phyloP scores from a whole-genome alignment of 2,329 filamentous ascomycete species.

The Stromatinia cepivora region DNA sequence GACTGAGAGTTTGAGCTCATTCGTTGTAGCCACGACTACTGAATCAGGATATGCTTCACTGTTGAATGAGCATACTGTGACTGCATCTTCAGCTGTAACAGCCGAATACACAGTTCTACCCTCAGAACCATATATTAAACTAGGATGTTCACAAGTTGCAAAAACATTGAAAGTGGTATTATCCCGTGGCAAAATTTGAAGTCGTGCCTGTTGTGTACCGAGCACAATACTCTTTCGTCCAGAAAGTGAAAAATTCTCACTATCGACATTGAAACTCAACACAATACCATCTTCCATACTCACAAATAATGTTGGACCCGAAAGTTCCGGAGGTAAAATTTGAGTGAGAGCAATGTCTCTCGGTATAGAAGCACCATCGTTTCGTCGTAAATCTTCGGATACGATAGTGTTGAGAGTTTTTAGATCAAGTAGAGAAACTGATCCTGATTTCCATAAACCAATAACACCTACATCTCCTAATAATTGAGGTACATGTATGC shows the following conservation, averaged over 20 bases:
- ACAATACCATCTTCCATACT: constrained; percentile 93
- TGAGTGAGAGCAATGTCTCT: constrained; percentile 79
- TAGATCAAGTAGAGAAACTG: constrained; percentile 72
- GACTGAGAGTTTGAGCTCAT: constrained; percentile 73
- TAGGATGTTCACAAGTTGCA: constrained; percentile 91
- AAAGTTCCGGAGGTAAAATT: constrained; percentile 61
- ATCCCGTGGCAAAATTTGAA: constrained; percentile 73
- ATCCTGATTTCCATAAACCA: constrained; percentile 85
- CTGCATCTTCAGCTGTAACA: constrained; percentile 84
- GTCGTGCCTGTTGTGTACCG: constrained; percentile 79
- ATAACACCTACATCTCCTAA: constrained; percentile 70
- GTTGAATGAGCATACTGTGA: constrained; percentile 80
- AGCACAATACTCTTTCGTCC: constrained; percentile 79
- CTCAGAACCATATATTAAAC: constrained; percentile 86
- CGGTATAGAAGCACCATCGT: constrained; percentile 75
- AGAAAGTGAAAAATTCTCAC: constrained; percentile 61
- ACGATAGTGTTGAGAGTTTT: constrained; percentile 64
- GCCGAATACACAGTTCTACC: constrained; percentile 89
- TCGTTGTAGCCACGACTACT: constrained; percentile 76
- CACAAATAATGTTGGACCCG: constrained; percentile 75
- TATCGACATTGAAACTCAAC: constrained; percentile 74
- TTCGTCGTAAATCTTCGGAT: constrained; percentile 60
- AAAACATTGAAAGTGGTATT: constrained; percentile 77
- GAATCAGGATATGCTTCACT: constrained; percentile 76
- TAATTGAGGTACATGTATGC: constrained; percentile 70